phyloP scores from a whole-genome alignment of 2,329 filamentous ascomycete genomes.

The Fusarium brachygibbosum region DNA sequence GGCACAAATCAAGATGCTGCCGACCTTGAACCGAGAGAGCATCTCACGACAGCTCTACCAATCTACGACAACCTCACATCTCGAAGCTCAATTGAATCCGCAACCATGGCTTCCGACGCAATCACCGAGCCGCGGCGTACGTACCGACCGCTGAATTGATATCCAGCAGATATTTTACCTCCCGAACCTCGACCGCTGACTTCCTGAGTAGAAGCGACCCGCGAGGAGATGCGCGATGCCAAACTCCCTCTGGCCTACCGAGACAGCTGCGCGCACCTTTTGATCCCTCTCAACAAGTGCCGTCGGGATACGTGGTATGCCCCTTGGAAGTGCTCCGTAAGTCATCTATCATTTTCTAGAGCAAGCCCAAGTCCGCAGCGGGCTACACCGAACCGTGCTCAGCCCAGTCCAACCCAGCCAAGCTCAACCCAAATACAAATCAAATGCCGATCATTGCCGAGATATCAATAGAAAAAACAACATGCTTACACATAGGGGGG shows the following conservation, averaged over 20 bases:
- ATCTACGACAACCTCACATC: conserved; percentile 48
- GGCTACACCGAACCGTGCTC: conserved; percentile 22
- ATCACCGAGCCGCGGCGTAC: conserved; percentile 57
- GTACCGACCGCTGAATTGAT: conserved; percentile 37
- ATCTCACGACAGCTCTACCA: conserved; percentile 48
- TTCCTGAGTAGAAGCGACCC: conserved; percentile 73
- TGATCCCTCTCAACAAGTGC: conserved; percentile 97
- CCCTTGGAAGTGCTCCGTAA: conserved; percentile 97
- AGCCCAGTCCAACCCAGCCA: conserved; percentile 11
- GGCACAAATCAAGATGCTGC: conserved; percentile 45
- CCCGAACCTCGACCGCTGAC: conserved; percentile 42
- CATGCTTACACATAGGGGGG: conserved; percentile 42
- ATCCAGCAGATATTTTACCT: conserved; percentile 19
- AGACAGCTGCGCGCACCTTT: conserved; percentile 93
- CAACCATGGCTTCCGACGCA: conserved; percentile 56
- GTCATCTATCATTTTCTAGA: conserved; percentile 52
- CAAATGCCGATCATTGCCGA: conserved; percentile 28
- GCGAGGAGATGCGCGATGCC: conserved; percentile 94
- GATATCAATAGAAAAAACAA: conserved; percentile 21
- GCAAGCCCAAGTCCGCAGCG: conserved; percentile 1
- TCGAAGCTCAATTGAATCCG: conserved; percentile 54
- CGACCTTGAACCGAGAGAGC: conserved; percentile 50
- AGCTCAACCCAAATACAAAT: conserved; percentile 10
- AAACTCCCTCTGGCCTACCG: conserved; percentile 90
- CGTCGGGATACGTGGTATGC: conserved; percentile 92